Evolutionary conservation across 2,329 filamentous ascomycete species (phyloP).

Genomic region (Epichloe aotearoae): DNA sequence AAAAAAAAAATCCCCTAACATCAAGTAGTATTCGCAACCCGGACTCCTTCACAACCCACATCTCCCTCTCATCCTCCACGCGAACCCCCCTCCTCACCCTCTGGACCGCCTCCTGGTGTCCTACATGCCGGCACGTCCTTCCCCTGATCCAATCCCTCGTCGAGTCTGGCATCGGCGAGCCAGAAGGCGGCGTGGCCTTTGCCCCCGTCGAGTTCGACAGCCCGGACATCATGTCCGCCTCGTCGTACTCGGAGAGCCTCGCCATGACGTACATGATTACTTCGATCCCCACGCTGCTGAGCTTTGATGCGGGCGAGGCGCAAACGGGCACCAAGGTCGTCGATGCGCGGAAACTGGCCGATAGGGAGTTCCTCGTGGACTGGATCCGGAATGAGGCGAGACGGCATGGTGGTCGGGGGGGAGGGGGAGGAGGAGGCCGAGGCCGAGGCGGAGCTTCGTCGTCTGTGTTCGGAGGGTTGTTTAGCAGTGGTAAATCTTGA

Average conservation of each 20-base stretch:
- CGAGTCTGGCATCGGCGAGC: slow-evolving; percentile 37
- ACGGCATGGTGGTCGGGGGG: slow-evolving; percentile 29
- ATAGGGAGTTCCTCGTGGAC: slow-evolving; percentile 35
- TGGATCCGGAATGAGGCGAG: slow-evolving; percentile 40
- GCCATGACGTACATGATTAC: slow-evolving; percentile 45
- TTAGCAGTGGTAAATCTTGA: slow-evolving; percentile 19
- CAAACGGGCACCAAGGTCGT: slow-evolving; percentile 34
- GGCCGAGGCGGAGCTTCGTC: slow-evolving; percentile 16
- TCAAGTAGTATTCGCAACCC: slow-evolving; percentile 36
- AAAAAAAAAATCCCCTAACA: too few relatives aligned
- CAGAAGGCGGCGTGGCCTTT: slow-evolving; percentile 41
- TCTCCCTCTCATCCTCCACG: slow-evolving; percentile 40
- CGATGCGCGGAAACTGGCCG: slow-evolving; percentile 34
- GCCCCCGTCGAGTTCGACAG: slow-evolving; percentile 43
- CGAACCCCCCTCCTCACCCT: slow-evolving; percentile 43
- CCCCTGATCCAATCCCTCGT: slow-evolving; percentile 39
- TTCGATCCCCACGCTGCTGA: slow-evolving; percentile 42
- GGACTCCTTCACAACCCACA: slow-evolving; percentile 41
- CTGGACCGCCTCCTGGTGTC: slow-evolving; percentile 47
- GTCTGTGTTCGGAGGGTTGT: slow-evolving; percentile 26
- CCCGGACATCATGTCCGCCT: slow-evolving; percentile 36
- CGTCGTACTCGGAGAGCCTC: slow-evolving; percentile 20
- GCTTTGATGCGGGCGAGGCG: slow-evolving; percentile 42
- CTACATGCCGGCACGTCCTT: slow-evolving; percentile 36
- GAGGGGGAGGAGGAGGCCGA: slow-evolving; percentile 30